phyloP scores from a whole-genome alignment of 306 rosid species.

The Prunus campanulata region DNA sequence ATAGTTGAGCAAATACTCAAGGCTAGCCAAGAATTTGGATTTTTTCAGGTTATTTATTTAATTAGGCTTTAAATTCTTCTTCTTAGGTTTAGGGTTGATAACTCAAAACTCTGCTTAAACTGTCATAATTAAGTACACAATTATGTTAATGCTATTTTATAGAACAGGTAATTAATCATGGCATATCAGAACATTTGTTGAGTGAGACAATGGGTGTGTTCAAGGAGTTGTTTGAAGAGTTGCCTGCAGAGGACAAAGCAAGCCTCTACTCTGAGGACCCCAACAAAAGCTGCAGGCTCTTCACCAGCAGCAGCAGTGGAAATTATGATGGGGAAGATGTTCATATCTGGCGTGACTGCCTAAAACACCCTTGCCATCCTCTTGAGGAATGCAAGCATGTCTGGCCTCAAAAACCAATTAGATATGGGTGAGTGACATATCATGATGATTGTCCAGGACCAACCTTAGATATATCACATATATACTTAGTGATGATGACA shows the following conservation, averaged over 20 bases:
- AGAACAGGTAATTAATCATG: conserved; percentile 18
- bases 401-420: conserved; percentile 21
- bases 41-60: conserved; percentile 11
- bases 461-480: background rate
- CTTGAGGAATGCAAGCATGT: conserved; percentile 12
- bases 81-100: no score
- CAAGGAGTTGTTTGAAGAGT: conserved; percentile 9
- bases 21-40: conserved; percentile 20
- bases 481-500: background rate
- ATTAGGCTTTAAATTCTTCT: no score
- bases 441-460: background rate
- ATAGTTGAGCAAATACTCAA: background rate
- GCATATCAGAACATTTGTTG: conserved; percentile 13
- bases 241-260: conserved; percentile 17
- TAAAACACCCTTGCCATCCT: conserved; percentile 23
- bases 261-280: conserved; percentile 23
- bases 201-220: conserved; percentile 8
- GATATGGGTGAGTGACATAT: conserved; percentile 4
- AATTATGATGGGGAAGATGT: background rate
- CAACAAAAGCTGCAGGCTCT: conserved; percentile 11
- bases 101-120: no score
- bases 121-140: no score
- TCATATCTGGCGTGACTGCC: conserved; percentile 25
- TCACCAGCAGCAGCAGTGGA: conserved; percentile 13
- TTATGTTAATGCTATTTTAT: background rate